Evolutionary conservation across 306 rosid species (phyloP), one percentile per base, ranked within the genome.

Genomic region (Gillenia trifoliata): DNA sequence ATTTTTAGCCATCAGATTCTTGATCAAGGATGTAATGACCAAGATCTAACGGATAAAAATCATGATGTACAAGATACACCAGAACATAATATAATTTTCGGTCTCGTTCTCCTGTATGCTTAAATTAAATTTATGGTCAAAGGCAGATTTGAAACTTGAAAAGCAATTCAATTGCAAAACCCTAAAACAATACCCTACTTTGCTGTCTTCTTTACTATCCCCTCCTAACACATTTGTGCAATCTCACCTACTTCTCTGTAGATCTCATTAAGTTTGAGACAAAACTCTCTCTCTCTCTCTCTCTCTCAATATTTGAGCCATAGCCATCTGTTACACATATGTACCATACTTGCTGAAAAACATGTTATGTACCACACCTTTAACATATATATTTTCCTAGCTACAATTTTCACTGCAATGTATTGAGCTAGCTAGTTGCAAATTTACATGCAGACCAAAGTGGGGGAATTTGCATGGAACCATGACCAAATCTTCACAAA

Each of bases 211-310:
- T 79, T 90, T 63, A 90, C 78, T 83, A 26, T 78, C 57, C 57
- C 60, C 50, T 65, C 68, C 70, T 72, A 71, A 68, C 79, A 83
- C 22, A 40, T 83, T 76, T 75, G 79, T 82, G 82, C 59, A 76
- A 17, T 56, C 67, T 70, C 84, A 88, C 70, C 93, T 3, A 86
- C 87, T 64, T 34, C 78, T 77, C 87, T 86, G 87, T 9, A 38
- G 49, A 29, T 0, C 11, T 70, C 81, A 82, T 86, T 84, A 81
- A 85, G 23, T 79, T 80, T 22, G 57, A 60, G 66, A 70, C 84
- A 78, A 79, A 76, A 52, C 52, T 17, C 41, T 43, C 25, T 77
- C 65, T 0, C 72, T 79, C 72, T 4, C 23, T 54, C 74, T 52
- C 4, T 52, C 15, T 49, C 23, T 11, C 50, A 34, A 2, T 11